A percentile compares a stretch with the other conserved stretches of the same genome.
Conservation (phyloP, 176 grass and related monocot species). For the Oryza australiensis region DNA sequence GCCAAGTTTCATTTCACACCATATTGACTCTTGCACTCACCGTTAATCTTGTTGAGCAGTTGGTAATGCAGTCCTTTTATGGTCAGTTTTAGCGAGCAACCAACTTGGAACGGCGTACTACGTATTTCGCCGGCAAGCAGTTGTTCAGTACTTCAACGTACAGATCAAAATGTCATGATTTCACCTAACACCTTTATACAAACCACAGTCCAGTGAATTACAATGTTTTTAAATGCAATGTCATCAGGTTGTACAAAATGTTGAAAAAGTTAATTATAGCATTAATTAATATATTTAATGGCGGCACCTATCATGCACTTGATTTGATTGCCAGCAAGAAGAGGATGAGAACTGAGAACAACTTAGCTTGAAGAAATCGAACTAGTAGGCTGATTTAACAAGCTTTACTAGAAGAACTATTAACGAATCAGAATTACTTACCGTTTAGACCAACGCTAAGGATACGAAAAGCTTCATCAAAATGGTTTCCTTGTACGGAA, state of each 20-base stretch:
- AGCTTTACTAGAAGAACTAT: background rate
- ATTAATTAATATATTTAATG: background rate
- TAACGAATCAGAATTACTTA: background rate
- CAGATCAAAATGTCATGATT: background rate
- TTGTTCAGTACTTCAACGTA: background rate
- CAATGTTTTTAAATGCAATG: background rate
- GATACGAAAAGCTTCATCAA: background rate
- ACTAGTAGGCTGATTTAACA: background rate
- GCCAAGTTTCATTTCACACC: background rate
- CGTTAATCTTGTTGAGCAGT: background rate
- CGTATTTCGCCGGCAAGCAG: background rate
- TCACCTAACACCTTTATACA: constrained; percentile 19
- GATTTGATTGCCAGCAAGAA: background rate
- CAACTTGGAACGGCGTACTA: constrained; percentile 13
- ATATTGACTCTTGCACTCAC: background rate
- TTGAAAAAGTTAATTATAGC: background rate
- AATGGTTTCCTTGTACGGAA: background rate
- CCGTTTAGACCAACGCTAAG: background rate
- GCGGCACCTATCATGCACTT: background rate
- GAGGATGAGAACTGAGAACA: background rate
- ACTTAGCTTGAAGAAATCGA: background rate
- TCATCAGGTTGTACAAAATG: background rate
- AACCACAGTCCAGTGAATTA: background rate
- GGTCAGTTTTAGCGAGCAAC: constrained; percentile 29
- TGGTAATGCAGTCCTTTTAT: background rate